phyloP scores from a whole-genome alignment of 352 stramenopile genomes.

The Phytophthora cryptogea region DNA sequence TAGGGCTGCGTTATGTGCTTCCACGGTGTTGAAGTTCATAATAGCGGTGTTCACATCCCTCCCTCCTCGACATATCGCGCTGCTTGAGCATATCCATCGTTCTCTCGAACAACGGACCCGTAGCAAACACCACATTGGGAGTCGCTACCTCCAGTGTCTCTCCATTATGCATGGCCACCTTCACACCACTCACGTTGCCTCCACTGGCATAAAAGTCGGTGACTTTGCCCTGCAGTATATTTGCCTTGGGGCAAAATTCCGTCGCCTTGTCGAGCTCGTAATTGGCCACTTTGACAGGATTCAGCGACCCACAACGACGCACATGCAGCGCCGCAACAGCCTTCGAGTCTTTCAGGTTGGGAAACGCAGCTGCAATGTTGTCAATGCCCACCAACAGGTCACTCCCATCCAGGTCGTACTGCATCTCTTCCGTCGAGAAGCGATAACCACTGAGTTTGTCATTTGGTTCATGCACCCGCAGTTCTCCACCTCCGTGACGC shows the following conservation, averaged over 20 bases:
- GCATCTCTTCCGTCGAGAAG: slow-evolving; percentile 46
- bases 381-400: slow-evolving; percentile 73
- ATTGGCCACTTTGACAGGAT: slow-evolving; percentile 70
- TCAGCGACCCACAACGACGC: slow-evolving; percentile 69
- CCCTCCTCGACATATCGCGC: slow-evolving; percentile 50
- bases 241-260: slow-evolving; percentile 62
- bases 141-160: slow-evolving; percentile 64
- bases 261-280: slow-evolving; percentile 70
- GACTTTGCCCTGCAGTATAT: slow-evolving; percentile 65
- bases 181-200: slow-evolving; percentile 57
- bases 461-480: slow-evolving; percentile 52
- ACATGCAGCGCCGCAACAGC: slow-evolving; percentile 69
- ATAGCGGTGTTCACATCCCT: too few relatives aligned
- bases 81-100: slow-evolving; percentile 67
- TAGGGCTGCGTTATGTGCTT: too few relatives aligned
- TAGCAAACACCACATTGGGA: slow-evolving; percentile 72
- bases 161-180: slow-evolving; percentile 54
- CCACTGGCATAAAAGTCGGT: slow-evolving; percentile 57
- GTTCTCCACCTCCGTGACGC: slow-evolving; percentile 51
- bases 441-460: slow-evolving; percentile 49
- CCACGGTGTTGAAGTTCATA: too few relatives aligned
- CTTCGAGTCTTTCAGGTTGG: slow-evolving; percentile 59
- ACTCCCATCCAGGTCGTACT: slow-evolving; percentile 65
- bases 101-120: slow-evolving; percentile 66
- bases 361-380: slow-evolving; percentile 59